These are phyloP conservation scores for Cryptococcus maquisensis DNA, from an alignment of 1,284 basidiomycete genomes.

Conservation along the genomic window DNA sequence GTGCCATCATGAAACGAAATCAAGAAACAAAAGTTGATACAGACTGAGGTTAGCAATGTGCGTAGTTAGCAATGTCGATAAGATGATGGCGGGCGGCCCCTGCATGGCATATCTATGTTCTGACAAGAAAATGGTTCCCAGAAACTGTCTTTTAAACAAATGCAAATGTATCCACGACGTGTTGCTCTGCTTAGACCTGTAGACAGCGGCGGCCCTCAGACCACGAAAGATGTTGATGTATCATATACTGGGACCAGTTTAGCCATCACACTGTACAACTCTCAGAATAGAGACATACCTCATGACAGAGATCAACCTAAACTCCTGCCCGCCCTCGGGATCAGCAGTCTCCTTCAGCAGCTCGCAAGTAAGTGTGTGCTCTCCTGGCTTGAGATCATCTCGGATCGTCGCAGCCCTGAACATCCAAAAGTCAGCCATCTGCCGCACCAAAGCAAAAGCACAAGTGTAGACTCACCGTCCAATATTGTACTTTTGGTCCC, in stretches of 20 bases:
- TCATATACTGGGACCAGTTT: not conserved
- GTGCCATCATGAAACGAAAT: no score
- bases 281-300: slow-evolving; percentile 21
- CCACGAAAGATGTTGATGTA: not conserved
- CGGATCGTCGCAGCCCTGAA: slow-evolving; percentile 24
- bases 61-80: no score
- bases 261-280: not conserved
- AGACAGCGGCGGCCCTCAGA: not conserved
- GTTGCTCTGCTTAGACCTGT: not conserved
- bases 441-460: not conserved
- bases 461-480: slow-evolving; percentile 20
- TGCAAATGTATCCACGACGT: not conserved
- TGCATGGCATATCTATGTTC: no score
- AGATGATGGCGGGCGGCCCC: no score
- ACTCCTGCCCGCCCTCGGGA: slow-evolving; percentile 37
- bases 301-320: slow-evolving; percentile 43
- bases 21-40: no score
- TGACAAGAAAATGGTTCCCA: not conserved
- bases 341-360: slow-evolving; percentile 34
- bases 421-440: not conserved
- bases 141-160: not conserved
- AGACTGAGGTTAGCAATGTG: no score
- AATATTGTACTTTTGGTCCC: slow-evolving; percentile 32
- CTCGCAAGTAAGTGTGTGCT: slow-evolving; percentile 37
- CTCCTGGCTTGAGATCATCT: slow-evolving; percentile 28